Base-by-base conservation (phyloP, 2,329 filamentous ascomycete species). In the Triangularia verruculosa region DNA sequence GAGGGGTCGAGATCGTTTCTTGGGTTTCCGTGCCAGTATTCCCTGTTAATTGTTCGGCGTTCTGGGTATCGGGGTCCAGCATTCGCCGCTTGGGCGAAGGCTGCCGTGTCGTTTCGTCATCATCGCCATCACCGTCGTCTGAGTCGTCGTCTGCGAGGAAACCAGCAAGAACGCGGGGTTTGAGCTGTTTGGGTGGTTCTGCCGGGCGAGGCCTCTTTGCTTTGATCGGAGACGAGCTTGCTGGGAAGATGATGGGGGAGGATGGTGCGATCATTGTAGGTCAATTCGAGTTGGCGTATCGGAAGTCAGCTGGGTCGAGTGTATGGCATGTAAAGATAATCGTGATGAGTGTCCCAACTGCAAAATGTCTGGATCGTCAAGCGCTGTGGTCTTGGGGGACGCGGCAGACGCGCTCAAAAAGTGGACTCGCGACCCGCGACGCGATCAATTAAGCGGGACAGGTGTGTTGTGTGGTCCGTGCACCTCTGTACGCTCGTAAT, bases 91-190 rank as follows among this genome's bases (percentile, higher is more conserved):
- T 82, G 2, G 78, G 69, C 4, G 73, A 75, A 12, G 78, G 79
- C 39, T 77, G 75, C 39, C 61, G 30, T 9, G 25, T 13, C 8
- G 9, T 24, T n/a, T 65, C 53, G 57, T 74, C 69, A 47, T 47
- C 20, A 17, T n/a, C 15, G 34, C 15, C 34, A 43, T 76, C 72
- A 55, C 77, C 76, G 64, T 78, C 76, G 57, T 81, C 78, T 17
- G 78, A 67, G 61, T 77, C 76, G 63, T 80, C 78, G 59, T 81
- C 79, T 34, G 78, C 68, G 3, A 82, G 69, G 65, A 82, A 82
- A 3, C 80, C 79, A 25, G 75, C 76, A 58, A 78, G 74, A 13
- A 73, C 73, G 65, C 76, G 75, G 11, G 73, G 71, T 62, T 74
- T 77, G 51, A 70, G 59, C 8, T 65, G 30, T 22, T 74, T 74